Evolutionary conservation across 306 rosid genomes (phyloP).

Genomic region (Ochetophila trinervis): DNA sequence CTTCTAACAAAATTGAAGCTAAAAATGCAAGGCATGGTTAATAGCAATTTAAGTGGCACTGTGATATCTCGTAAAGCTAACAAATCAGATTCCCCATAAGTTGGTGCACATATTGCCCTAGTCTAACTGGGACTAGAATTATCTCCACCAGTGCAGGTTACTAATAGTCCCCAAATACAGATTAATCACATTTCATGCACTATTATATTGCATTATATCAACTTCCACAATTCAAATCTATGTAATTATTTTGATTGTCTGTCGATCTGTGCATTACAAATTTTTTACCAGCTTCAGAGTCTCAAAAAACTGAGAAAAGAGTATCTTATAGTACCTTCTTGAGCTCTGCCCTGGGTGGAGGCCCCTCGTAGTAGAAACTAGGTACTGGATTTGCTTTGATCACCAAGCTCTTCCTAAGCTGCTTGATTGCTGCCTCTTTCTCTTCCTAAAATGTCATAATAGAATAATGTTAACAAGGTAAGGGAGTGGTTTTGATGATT

Average conservation of each 20-base stretch:
- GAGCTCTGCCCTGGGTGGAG: constrained; percentile 78
- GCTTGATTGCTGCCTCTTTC: constrained; percentile 86
- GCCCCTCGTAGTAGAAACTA: constrained; percentile 82
- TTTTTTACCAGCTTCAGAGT: not conserved
- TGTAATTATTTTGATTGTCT: not conserved
- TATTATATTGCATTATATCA: not conserved
- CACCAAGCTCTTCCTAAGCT: constrained; percentile 77
- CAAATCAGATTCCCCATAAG: not conserved
- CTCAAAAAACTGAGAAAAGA: constrained; percentile 4
- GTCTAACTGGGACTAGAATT: too few species aligned
- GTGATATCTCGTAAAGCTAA: too few species aligned
- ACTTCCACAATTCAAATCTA: not conserved
- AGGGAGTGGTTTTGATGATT: constrained; percentile 6
- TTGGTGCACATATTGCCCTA: not conserved
- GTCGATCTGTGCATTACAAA: not conserved
- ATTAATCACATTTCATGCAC: constrained; percentile 7
- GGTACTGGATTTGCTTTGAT: constrained; percentile 96
- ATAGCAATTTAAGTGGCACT: too few species aligned
- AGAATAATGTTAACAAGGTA: not conserved
- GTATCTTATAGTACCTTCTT: constrained; percentile 60
- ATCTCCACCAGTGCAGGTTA: too few species aligned
- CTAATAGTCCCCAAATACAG: not conserved
- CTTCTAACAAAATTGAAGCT: not conserved
- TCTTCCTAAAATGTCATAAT: constrained; percentile 65
- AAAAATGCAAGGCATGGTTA: not conserved